phyloP scores from a whole-genome alignment of 2,329 filamentous ascomycete genomes.

The Byssoonygena ceratinophila region DNA sequence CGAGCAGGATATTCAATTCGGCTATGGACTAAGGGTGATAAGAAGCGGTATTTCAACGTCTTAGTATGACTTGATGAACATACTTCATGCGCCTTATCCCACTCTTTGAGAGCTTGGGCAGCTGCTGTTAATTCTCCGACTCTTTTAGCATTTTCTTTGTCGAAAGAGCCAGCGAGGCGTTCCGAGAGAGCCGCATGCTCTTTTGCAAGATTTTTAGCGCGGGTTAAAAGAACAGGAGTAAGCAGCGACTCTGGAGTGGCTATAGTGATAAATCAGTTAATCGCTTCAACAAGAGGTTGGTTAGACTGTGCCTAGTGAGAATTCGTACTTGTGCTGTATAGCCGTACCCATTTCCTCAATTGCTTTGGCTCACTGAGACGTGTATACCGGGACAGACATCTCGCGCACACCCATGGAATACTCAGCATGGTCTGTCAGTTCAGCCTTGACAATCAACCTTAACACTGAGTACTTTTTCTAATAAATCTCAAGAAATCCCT shows the following conservation, averaged over 20 bases:
- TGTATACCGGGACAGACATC: constrained; percentile 35
- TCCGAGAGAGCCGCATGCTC: constrained; percentile 47
- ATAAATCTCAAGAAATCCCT: too few species aligned
- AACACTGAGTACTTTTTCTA: too few species aligned
- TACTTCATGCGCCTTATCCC: constrained; percentile 49
- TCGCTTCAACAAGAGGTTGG: too few species aligned
- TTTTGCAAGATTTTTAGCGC: constrained; percentile 45
- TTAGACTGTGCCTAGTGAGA: neutral
- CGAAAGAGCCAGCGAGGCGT: constrained; percentile 45
- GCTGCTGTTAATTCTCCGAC: constrained; percentile 46
- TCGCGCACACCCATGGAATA: constrained; percentile 39
- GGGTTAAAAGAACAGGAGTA: constrained; percentile 45
- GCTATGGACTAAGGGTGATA: constrained; percentile 38
- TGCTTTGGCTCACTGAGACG: constrained; percentile 25
- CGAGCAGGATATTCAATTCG: constrained; percentile 67
- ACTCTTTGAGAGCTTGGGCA: constrained; percentile 44
- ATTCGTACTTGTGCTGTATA: constrained; percentile 25
- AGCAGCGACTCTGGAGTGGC: constrained; percentile 23
- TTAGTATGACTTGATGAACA: neutral
- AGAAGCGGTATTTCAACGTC: constrained; percentile 8
- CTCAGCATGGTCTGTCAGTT: constrained; percentile 29
- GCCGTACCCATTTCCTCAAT: constrained; percentile 19
- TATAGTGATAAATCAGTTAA: too few species aligned
- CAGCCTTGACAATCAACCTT: neutral
- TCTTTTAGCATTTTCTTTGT: constrained; percentile 47